Evolutionary conservation across 345 rosid genomes (phyloP).

Genomic region (Mercurialis annua): DNA sequence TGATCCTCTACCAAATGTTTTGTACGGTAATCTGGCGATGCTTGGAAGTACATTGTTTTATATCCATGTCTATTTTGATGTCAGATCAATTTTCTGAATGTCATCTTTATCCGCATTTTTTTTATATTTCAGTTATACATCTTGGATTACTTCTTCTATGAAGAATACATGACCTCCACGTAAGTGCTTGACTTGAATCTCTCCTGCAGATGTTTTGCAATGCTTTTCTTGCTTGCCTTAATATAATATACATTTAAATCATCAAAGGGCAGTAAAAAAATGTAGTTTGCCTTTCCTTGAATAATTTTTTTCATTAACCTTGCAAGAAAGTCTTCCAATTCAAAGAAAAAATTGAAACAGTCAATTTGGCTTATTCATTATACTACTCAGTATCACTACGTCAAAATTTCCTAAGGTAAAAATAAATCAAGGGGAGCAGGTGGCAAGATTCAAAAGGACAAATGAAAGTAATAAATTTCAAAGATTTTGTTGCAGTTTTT

Average conservation of each 20-base stretch:
- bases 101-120: conserved; percentile 3
- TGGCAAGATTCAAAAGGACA: not conserved
- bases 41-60: conserved; percentile 4
- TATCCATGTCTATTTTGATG: not conserved
- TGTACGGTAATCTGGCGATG: conserved; percentile 53
- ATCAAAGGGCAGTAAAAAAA: not conserved
- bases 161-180: conserved; percentile 94
- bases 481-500: not conserved
- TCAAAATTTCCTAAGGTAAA: not conserved
- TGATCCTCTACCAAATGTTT: conserved; percentile 81
- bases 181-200: conserved; percentile 41
- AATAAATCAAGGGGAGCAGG: not conserved
- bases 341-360: not conserved
- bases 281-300: not conserved
- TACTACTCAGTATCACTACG: not conserved
- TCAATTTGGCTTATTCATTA: not conserved
- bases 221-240: conserved; percentile 5
- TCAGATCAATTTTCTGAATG: conserved; percentile 14
- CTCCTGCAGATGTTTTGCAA: not conserved
- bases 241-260: not conserved
- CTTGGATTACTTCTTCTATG: conserved; percentile 74
- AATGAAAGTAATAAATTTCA: not conserved
- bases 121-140: conserved; percentile 65
- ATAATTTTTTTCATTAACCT: not conserved
- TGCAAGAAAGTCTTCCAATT: not conserved